A percentile compares a stretch with the other conserved stretches of the same genome.
Conservation (phyloP, 768 basidiomycete genomes). For the Naganishia kalamii region DNA sequence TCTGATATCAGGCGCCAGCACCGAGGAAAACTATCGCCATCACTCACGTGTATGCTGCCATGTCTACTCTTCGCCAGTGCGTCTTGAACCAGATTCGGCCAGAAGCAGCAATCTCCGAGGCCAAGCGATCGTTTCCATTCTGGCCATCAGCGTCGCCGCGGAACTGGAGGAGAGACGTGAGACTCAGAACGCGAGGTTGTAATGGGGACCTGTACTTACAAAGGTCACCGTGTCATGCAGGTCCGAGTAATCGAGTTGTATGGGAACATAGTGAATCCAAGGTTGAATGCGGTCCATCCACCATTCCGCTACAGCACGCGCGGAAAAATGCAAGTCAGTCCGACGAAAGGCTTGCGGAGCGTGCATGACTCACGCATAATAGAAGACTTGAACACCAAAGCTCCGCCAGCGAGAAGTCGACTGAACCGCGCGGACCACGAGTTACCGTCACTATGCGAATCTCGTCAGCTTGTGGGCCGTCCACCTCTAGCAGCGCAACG, state of each 20-base stretch:
- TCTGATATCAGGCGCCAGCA: too few species aligned
- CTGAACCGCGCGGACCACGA: slow-evolving; percentile 45
- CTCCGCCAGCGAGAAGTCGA: slow-evolving; percentile 35
- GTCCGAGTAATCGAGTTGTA: slow-evolving; percentile 26
- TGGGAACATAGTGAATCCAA: slow-evolving; percentile 39
- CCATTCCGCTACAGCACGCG: slow-evolving; percentile 24
- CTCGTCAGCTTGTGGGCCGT: background rate
- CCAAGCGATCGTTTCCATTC: slow-evolving; percentile 29
- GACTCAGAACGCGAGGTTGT: background rate
- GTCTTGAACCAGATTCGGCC: slow-evolving; percentile 35
- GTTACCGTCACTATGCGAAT: slow-evolving; percentile 34
- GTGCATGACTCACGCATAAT: slow-evolving; percentile 41
- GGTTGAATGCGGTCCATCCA: slow-evolving; percentile 44
- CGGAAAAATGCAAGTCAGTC: background rate
- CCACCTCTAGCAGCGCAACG: slow-evolving; percentile 11
- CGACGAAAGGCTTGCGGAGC: background rate
- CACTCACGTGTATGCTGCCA: slow-evolving; percentile 30
- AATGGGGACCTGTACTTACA: background rate
- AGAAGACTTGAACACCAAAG: slow-evolving; percentile 41
- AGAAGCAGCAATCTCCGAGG: slow-evolving; percentile 34
- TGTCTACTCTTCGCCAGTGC: slow-evolving; percentile 40
- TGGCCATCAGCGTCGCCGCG: slow-evolving; percentile 25
- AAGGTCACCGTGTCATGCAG: slow-evolving; percentile 38
- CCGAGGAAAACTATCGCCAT: background rate
- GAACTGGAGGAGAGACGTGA: slow-evolving; percentile 16